Evolutionary conservation across 495 filamentous ascomycete genomes (phyloP).

Genomic region (Aspergillus nanangensis): DNA sequence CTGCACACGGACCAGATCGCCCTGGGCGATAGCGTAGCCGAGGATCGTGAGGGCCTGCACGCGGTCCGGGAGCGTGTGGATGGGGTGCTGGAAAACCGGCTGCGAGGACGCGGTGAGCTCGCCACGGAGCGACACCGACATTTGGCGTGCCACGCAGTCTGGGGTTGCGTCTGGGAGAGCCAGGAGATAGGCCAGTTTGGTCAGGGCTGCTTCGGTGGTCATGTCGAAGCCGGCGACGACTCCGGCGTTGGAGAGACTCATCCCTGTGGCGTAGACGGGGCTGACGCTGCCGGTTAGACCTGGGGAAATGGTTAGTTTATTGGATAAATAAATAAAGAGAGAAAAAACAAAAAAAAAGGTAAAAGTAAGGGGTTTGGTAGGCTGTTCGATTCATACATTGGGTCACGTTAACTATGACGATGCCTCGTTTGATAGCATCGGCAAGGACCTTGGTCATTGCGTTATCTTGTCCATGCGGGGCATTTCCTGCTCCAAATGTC

Average conservation of each 20-base stretch:
- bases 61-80: constrained; percentile 43
- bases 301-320: constrained; percentile 13
- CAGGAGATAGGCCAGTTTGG: constrained; percentile 87
- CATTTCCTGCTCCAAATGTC: constrained; percentile 95
- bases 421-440: constrained; percentile 71
- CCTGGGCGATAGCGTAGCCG: constrained; percentile 75
- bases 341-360: not conserved
- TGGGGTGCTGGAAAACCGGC: constrained; percentile 67
- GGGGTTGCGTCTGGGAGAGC: constrained; percentile 59
- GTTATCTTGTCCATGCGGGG: constrained; percentile 78
- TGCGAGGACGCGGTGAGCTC: constrained; percentile 76
- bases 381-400: too few species aligned
- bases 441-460: constrained; percentile 77
- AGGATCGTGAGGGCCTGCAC: constrained; percentile 61
- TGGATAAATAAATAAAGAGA: not conserved
- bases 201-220: constrained; percentile 89
- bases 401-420: constrained; percentile 88
- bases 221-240: constrained; percentile 92
- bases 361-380: not conserved
- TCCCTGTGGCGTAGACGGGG: constrained; percentile 88
- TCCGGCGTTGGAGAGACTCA: constrained; percentile 77
- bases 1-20: constrained; percentile 58
- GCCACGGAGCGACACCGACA: constrained; percentile 74
- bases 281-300: constrained; percentile 79
- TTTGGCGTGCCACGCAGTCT: constrained; percentile 60